Percentiles rank a stretch among this genome's conserved stretches.
phyloP scores from a whole-genome alignment of 495 filamentous ascomycete species.

The Penicillium desertorum region DNA sequence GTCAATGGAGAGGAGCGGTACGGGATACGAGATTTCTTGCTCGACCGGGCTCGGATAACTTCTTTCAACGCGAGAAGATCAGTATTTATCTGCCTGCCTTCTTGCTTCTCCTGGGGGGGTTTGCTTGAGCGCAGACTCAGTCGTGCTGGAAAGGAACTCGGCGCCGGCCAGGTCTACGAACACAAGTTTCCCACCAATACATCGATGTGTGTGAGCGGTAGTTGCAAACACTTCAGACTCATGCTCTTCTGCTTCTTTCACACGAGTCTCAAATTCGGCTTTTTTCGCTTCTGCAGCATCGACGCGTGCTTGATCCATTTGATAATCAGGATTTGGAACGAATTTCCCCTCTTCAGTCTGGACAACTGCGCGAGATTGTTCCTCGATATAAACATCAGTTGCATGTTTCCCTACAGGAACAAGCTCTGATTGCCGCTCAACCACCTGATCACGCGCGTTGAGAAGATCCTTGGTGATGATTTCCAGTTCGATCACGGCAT shows the following conservation, averaged over 20 bases:
- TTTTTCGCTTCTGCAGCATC: slow-evolving; percentile 29
- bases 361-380: slow-evolving; percentile 13
- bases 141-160: slow-evolving; percentile 19
- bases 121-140: slow-evolving; percentile 17
- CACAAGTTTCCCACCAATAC: slow-evolving; percentile 28
- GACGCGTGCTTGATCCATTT: slow-evolving; percentile 21
- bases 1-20: slow-evolving; percentile 30
- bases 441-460: slow-evolving; percentile 19
- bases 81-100: slow-evolving; percentile 29
- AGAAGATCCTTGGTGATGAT: slow-evolving; percentile 20
- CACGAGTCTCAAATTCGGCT: slow-evolving; percentile 21
- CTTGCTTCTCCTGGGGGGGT: slow-evolving; percentile 25
- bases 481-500: slow-evolving; percentile 29
- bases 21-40: slow-evolving; percentile 20
- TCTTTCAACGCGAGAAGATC: slow-evolving; percentile 34
- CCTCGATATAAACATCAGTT: slow-evolving; percentile 30
- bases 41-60: slow-evolving; percentile 26
- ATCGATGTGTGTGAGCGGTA: slow-evolving; percentile 7
- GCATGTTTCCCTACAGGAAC: slow-evolving; percentile 29
- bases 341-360: slow-evolving; percentile 18
- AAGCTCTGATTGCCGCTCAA: slow-evolving; percentile 27
- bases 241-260: slow-evolving; percentile 20
- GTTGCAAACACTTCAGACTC: slow-evolving; percentile 10
- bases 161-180: slow-evolving; percentile 33
- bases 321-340: slow-evolving; percentile 21